Percentiles rank a stretch among this genome's conserved stretches.
Evolutionary conservation across 208 protist genomes (phyloP).

Genomic region (Polymyxa betae): DNA sequence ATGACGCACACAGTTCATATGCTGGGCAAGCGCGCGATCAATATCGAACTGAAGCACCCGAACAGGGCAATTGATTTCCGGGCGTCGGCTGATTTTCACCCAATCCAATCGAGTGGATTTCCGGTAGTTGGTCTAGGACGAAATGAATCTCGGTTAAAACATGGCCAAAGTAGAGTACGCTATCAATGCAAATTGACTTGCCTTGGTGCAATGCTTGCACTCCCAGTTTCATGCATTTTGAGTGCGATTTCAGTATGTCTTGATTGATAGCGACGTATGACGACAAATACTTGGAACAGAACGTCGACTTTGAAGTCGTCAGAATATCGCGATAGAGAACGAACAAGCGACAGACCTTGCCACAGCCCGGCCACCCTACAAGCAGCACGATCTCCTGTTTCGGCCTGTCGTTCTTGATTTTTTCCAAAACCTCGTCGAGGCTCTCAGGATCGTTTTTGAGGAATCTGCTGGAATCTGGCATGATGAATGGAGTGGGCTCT

Average conservation of each 20-base stretch:
- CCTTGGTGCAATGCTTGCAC: not conserved
- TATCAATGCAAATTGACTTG: conserved; percentile 5
- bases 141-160: not conserved
- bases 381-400: not conserved
- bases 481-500: not conserved
- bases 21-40: conserved; percentile 7
- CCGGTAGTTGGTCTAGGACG: not conserved
- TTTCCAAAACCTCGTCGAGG: not conserved
- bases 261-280: conserved; percentile 14
- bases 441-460: not conserved
- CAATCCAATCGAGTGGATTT: not conserved
- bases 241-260: not conserved
- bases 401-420: not conserved
- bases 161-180: not conserved
- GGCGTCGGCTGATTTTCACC: not conserved
- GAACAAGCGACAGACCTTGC: not conserved
- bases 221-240: conserved; percentile 11
- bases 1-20: conserved; percentile 4
- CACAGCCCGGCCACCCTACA: not conserved
- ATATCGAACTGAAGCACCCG: not conserved
- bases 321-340: not conserved
- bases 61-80: not conserved
- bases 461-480: not conserved
- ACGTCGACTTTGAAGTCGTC: conserved; percentile 2
- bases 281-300: not conserved